Conservation (phyloP, 73 alveolate genomes). For the Blepharisma japonicum region DNA sequence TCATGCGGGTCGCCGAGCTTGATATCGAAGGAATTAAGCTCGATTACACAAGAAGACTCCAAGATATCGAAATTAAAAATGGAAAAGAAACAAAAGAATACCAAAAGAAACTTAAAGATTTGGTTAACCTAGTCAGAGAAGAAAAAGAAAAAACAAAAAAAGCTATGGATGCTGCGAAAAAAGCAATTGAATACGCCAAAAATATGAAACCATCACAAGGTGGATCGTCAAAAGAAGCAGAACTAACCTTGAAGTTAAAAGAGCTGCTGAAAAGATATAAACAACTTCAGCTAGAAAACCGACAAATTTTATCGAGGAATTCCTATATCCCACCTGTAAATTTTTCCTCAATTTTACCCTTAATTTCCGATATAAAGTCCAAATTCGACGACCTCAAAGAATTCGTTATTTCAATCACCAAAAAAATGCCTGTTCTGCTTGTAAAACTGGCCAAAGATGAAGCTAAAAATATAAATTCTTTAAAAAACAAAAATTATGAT, state of each 20-base stretch:
- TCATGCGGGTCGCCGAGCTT: not conserved
- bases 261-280: not conserved
- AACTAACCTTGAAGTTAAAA: not conserved
- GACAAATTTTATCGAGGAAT: no score
- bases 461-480: no score
- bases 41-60: not conserved
- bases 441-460: no score
- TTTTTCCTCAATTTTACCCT: no score
- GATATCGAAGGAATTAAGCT: not conserved
- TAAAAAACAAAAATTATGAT: no score
- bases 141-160: conserved; percentile 14
- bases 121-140: not conserved
- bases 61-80: not conserved
- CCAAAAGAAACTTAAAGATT: not conserved
- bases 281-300: not conserved
- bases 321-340: no score
- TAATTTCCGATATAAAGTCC: no score
- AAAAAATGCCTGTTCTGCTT: no score
- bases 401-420: no score
- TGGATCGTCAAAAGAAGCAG: not conserved
- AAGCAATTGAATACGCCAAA: not conserved
- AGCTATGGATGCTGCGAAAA: not conserved
- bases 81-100: not conserved
- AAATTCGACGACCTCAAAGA: no score
- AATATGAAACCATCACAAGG: not conserved